phyloP scores from a whole-genome alignment of 176 grass and related monocot genomes.

The Thinopyrum elongatum region DNA sequence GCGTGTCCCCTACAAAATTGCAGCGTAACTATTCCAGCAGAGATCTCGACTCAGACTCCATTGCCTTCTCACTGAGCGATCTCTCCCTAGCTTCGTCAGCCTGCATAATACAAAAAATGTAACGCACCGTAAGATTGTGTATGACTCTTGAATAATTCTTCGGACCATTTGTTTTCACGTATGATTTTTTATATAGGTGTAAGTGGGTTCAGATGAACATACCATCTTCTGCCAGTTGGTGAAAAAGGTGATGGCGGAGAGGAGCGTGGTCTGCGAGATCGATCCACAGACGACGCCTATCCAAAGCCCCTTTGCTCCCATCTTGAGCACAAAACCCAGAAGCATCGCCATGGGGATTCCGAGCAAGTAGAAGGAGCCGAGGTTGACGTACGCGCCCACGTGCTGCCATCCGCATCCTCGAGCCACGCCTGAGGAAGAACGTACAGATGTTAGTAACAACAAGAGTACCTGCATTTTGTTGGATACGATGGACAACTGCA shows the following conservation, averaged over 20 bases:
- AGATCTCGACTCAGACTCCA: constrained; percentile 1
- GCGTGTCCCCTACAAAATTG: not conserved
- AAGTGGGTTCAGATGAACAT: not conserved
- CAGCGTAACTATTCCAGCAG: constrained; percentile 20
- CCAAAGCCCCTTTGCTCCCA: constrained; percentile 78
- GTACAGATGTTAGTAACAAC: not conserved
- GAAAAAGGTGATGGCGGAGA: constrained; percentile 60
- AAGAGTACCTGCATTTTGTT: not conserved
- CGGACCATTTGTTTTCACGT: not conserved
- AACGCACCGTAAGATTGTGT: not conserved
- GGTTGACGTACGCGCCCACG: constrained; percentile 77
- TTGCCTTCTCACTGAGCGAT: constrained; percentile 44
- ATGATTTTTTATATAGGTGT: not conserved
- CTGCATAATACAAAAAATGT: constrained; percentile 14
- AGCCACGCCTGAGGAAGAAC: constrained; percentile 58
- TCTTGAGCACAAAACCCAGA: constrained; percentile 57
- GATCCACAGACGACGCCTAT: constrained; percentile 77
- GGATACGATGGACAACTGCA: not conserved
- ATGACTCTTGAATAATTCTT: not conserved
- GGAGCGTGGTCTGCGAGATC: constrained; percentile 48
- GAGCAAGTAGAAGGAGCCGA: constrained; percentile 82
- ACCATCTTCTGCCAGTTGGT: constrained; percentile 91
- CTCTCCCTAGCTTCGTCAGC: constrained; percentile 54
- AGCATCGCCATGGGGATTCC: constrained; percentile 66
- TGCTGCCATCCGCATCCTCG: constrained; percentile 93